Percentiles rank a stretch among this genome's conserved stretches.
Evolutionary conservation across 257 asterid genomes (phyloP).

Genomic region (Solanum chiquidenum): DNA sequence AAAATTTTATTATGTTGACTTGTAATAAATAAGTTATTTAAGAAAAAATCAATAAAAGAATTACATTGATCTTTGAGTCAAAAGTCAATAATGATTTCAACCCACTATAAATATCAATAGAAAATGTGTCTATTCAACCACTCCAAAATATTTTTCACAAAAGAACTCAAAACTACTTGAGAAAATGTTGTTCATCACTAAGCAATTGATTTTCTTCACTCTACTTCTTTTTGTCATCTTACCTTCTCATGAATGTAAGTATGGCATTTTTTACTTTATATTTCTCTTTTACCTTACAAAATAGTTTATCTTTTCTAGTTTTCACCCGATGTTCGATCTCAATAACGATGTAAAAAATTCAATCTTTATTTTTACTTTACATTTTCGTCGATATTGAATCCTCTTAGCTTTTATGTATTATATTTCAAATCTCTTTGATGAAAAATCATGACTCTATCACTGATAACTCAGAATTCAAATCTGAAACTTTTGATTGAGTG

Average conservation of each 20-base stretch:
- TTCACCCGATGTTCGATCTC: no score
- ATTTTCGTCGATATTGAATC: no score
- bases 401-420: background rate
- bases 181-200: background rate
- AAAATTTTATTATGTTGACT: background rate
- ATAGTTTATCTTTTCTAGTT: no score
- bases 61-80: no score
- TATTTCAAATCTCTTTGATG: no score
- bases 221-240: background rate
- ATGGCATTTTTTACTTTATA: background rate
- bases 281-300: background rate
- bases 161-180: background rate
- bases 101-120: background rate
- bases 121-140: background rate
- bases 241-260: background rate
- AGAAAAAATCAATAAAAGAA: background rate
- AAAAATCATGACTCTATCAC: background rate
- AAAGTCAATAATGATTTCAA: background rate
- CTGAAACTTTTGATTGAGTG: accelerated
- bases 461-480: no score
- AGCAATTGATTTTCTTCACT: background rate
- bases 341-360: no score
- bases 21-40: background rate
- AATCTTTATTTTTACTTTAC: background rate
- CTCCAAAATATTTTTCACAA: background rate